Evolutionary conservation across 202 grass and related monocot genomes (phyloP).

Genomic region (Carex arenaria): DNA sequence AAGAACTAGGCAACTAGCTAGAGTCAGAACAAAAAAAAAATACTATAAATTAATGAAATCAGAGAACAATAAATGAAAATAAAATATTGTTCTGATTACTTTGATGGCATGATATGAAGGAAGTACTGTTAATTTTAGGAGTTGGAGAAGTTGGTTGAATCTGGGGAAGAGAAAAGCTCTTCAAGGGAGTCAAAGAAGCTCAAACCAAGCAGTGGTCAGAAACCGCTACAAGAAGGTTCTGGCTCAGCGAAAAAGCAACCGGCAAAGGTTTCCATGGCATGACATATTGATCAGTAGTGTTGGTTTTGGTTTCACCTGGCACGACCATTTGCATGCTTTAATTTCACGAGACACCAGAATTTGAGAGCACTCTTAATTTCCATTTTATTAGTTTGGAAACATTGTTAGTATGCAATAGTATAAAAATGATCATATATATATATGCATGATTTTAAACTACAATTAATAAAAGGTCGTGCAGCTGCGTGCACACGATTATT

Average conservation of each 20-base stretch:
- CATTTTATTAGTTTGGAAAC: background rate
- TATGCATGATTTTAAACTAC: background rate
- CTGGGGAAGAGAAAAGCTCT: conserved; percentile 18
- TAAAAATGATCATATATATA: background rate
- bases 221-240: conserved; percentile 16
- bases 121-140: conserved; percentile 34
- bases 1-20: too few relatives aligned
- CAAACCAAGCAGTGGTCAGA: conserved; percentile 25
- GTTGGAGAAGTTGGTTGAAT: conserved; percentile 31
- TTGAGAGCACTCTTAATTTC: background rate
- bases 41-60: background rate
- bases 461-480: background rate
- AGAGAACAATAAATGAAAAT: background rate
- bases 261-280: conserved; percentile 33
- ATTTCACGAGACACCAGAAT: background rate
- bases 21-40: background rate
- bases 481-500: background rate
- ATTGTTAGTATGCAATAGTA: too few relatives aligned
- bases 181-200: conserved; percentile 44
- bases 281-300: background rate
- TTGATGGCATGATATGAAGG: background rate
- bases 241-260: conserved; percentile 25
- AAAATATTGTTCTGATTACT: background rate
- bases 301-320: background rate
- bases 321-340: background rate